A percentile compares a stretch with the other conserved stretches of the same genome.
Evolutionary conservation across 495 filamentous ascomycete genomes (phyloP).

Genomic region (Annulohypoxylon maeteangense): DNA sequence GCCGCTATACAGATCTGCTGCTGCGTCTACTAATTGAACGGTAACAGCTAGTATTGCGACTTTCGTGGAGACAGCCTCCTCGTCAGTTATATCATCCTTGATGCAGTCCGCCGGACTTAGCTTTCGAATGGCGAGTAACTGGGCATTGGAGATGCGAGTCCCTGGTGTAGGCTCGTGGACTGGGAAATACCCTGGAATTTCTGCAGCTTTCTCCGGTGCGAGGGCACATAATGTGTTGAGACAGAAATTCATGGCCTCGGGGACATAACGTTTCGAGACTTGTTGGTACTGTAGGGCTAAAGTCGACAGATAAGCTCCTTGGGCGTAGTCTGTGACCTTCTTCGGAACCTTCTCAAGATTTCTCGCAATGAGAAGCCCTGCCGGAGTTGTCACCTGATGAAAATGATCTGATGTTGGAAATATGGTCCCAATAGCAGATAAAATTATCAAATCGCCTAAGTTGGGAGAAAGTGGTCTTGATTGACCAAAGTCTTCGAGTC

Average conservation of each 20-base stretch:
- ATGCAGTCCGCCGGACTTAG: conserved; percentile 66
- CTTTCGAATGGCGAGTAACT: conserved; percentile 51
- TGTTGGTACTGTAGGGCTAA: conserved; percentile 83
- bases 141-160: conserved; percentile 60
- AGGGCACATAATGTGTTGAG: conserved; percentile 79
- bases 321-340: conserved; percentile 70
- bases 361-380: conserved; percentile 79
- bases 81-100: conserved; percentile 36
- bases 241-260: conserved; percentile 84
- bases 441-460: conserved; percentile 78
- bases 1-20: conserved; percentile 70
- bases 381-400: conserved; percentile 90
- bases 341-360: conserved; percentile 83
- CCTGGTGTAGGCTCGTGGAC: conserved; percentile 65
- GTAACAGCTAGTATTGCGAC: conserved; percentile 67
- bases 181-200: conserved; percentile 67
- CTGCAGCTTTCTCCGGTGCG: conserved; percentile 60
- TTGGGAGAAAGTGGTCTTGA: conserved; percentile 68
- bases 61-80: conserved; percentile 62
- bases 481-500: conserved; percentile 72
- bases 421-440: conserved; percentile 83
- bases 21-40: conserved; percentile 64
- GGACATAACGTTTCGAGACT: conserved; percentile 84
- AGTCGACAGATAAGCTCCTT: conserved; percentile 80
- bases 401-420: conserved; percentile 98